A percentile compares a stretch with the other conserved stretches of the same genome.
Conservation (phyloP, 768 basidiomycete genomes). For the Boletellus ananiceps region DNA sequence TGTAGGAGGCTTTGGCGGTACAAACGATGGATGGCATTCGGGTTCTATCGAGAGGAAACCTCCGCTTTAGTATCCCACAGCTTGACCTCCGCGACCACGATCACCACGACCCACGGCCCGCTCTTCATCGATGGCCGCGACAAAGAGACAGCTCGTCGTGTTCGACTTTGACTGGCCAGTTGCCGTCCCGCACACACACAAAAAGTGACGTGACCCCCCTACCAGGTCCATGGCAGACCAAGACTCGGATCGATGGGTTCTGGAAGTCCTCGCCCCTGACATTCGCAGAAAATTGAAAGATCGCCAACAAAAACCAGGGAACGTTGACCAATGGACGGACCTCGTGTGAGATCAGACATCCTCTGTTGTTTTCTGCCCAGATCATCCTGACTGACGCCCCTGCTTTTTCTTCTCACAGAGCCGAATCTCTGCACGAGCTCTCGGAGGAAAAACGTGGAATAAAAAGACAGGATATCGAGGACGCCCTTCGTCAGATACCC, state of each 20-base stretch:
- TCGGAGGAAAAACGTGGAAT: constrained; percentile 53
- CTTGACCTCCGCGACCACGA: background rate
- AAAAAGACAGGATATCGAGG: constrained; percentile 70
- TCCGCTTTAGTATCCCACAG: background rate
- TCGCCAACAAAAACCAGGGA: constrained; percentile 48
- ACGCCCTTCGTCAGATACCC: constrained; percentile 76
- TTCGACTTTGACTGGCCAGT: constrained; percentile 95
- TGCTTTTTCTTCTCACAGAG: constrained; percentile 36
- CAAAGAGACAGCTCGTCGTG: constrained; percentile 71
- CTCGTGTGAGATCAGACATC: constrained; percentile 62
- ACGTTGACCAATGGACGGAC: constrained; percentile 83
- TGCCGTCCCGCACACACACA: background rate
- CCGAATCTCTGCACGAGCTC: constrained; percentile 66
- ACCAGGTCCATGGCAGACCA: constrained; percentile 88
- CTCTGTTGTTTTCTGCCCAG: no score
- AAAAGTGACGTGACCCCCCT: background rate
- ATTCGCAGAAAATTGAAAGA: constrained; percentile 69
- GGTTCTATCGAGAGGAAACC: no score
- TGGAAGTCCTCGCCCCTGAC: constrained; percentile 82
- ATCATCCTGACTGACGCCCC: background rate
- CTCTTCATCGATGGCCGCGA: constrained; percentile 13
- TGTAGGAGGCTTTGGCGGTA: constrained; percentile 78
- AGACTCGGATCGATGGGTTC: constrained; percentile 92
- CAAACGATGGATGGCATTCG: constrained; percentile 63
- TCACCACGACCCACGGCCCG: background rate